Evolutionary conservation across 208 protist genomes (phyloP).

Genomic region (Leishmania guyanensis): DNA sequence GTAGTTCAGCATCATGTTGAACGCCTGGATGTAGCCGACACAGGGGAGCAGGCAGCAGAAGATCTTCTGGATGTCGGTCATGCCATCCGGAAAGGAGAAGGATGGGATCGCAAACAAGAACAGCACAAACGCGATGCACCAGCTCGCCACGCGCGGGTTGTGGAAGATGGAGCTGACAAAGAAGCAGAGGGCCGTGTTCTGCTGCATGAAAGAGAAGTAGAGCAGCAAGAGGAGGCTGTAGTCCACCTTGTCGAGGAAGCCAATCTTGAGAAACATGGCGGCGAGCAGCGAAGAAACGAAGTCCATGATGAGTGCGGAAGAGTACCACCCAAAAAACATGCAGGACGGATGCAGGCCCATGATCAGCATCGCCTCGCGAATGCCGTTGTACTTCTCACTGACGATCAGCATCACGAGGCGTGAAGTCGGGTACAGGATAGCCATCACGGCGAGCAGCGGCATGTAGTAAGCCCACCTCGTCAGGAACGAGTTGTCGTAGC

Average conservation of each 20-base stretch:
- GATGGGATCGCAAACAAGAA: constrained; percentile 69
- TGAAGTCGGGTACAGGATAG: constrained; percentile 72
- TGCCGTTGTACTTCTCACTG: constrained; percentile 74
- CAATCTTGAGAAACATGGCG: constrained; percentile 56
- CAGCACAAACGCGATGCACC: constrained; percentile 63
- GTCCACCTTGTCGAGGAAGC: constrained; percentile 60
- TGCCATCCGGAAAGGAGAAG: constrained; percentile 71
- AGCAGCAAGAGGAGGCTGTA: constrained; percentile 70
- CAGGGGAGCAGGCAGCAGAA: constrained; percentile 59
- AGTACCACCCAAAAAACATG: constrained; percentile 76
- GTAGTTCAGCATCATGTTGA: constrained; percentile 63
- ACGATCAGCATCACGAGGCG: constrained; percentile 71
- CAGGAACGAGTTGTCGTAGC: constrained; percentile 58
- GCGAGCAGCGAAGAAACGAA: constrained; percentile 57
- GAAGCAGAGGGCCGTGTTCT: constrained; percentile 69
- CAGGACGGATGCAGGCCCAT: constrained; percentile 83
- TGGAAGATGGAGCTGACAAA: constrained; percentile 79
- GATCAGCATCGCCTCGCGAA: constrained; percentile 89
- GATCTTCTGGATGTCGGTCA: constrained; percentile 42
- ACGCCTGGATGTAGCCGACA: constrained; percentile 54
- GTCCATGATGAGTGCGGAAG: constrained; percentile 58
- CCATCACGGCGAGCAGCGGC: constrained; percentile 74
- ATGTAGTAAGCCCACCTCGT: constrained; percentile 67
- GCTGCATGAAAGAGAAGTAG: constrained; percentile 78
- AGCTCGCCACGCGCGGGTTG: constrained; percentile 72